Base-by-base conservation (phyloP, 1,139 yeast species). In the Nadsonia commutata region DNA sequence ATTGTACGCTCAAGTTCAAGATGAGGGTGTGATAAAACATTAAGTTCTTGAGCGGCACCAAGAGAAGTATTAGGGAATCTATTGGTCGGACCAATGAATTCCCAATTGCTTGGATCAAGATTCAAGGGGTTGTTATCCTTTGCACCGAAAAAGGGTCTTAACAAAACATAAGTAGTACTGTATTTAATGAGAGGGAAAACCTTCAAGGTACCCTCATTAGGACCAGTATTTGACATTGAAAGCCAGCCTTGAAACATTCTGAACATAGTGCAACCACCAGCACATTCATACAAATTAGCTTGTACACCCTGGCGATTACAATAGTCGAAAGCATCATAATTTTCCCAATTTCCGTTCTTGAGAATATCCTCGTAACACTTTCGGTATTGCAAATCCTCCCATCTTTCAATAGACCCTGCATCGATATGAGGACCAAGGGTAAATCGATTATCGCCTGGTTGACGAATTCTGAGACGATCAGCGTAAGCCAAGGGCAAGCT, bases 191-290 rank as follows among this genome's bases (percentile, higher is more conserved):
- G 55, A 3, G 76, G 76, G 17, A 62, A 59, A 31, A 71, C 59
- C 42, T 57, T 55, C 38, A 71, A 56, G 2, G 74, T 65, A 1
- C 76, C 76, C 49, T 68, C 72, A 20, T 65, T 65, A 5, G 69
- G 62, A 5, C 62, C 64, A 19, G 59, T 59, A 20, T 56, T 56
- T 13, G 67, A 58, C 48, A 70, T 55, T 1, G 72, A 65, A 40
- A 70, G 50, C 74, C 74, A 71, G 6, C 74, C 76, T 55, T 71
- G 76, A 45, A 70, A 65, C 22, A 70, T 61, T 45, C 74, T 56
- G 52, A 68, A 69, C 13, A 62, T 59, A 11, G 51, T 46, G 42
- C 60, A 57, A 16, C 65, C 62, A 40, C 72, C 67, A 16, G 65
- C 62, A 18, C 66, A 61, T 31, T 57, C 55, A 48, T 70, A 66